Evolutionary conservation across 129 eudicot genomes (phyloP).

Genomic region (Erigeron canadensis): DNA sequence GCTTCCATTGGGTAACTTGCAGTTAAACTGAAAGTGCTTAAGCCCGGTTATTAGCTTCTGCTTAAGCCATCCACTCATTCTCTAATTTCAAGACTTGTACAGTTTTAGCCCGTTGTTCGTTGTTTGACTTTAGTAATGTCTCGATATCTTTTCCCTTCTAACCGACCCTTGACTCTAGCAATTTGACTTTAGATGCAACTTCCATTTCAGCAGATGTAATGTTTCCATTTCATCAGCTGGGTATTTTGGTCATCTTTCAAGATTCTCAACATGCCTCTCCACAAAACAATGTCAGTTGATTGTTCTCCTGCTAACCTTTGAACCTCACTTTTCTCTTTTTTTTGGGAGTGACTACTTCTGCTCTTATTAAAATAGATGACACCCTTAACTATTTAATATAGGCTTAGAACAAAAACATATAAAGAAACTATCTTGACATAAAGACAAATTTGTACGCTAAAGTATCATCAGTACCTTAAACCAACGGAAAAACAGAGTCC

Average conservation of each 20-base stretch:
- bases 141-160: slow-evolving; percentile 86
- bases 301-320: slow-evolving; percentile 71
- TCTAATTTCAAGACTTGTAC: slow-evolving; percentile 80
- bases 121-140: slow-evolving; percentile 63
- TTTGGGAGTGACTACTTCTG: slow-evolving; percentile 83
- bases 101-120: slow-evolving; percentile 68
- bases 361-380: slow-evolving; percentile 25
- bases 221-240: slow-evolving; percentile 51
- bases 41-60: slow-evolving; percentile 81
- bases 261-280: slow-evolving; percentile 66
- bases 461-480: slow-evolving; percentile 61
- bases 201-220: slow-evolving; percentile 60
- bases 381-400: neutral
- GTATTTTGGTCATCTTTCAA: slow-evolving; percentile 69
- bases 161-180: slow-evolving; percentile 70
- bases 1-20: slow-evolving; percentile 79
- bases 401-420: neutral
- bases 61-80: slow-evolving; percentile 76
- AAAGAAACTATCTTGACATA: neutral
- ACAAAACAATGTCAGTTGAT: slow-evolving; percentile 66
- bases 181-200: slow-evolving; percentile 62
- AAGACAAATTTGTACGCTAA: neutral
- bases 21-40: slow-evolving; percentile 86
- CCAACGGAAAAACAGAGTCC: slow-evolving; percentile 87
- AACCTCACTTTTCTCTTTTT: slow-evolving; percentile 61